phyloP scores from a whole-genome alignment of 192 early-diverging fungal species.

The Entomortierella parvispora region DNA sequence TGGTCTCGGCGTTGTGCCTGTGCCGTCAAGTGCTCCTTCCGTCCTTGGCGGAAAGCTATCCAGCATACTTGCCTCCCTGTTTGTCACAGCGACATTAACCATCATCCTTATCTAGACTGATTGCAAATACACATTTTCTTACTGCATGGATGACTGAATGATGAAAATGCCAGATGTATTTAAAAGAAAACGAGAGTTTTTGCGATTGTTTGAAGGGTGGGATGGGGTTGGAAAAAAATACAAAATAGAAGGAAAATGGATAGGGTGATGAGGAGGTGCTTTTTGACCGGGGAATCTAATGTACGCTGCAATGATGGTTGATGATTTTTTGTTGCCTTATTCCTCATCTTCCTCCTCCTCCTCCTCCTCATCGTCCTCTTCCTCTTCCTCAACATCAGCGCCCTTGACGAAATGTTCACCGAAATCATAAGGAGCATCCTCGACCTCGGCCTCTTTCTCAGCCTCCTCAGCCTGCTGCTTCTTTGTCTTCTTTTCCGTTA shows the following conservation, averaged over 20 bases:
- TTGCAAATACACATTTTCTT: background rate
- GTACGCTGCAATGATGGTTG: background rate
- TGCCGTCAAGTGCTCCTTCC: constrained; percentile 12
- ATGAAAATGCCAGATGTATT: background rate
- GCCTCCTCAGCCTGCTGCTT: constrained; percentile 27
- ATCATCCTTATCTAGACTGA: background rate
- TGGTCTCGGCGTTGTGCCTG: constrained; percentile 37
- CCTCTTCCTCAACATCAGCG: constrained; percentile 12
- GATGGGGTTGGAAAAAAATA: constrained; percentile 9
- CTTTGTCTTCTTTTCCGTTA: constrained; percentile 5
- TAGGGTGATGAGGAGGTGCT: background rate
- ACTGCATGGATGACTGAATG: background rate
- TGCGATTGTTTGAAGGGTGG: background rate
- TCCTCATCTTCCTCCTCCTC: constrained; percentile 22
- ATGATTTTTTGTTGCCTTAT: constrained; percentile 14
- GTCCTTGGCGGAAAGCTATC: background rate
- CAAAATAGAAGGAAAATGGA: constrained; percentile 1
- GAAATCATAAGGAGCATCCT: constrained; percentile 49
- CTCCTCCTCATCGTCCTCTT: constrained; percentile 19
- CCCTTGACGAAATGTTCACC: constrained; percentile 29
- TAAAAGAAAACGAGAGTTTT: background rate
- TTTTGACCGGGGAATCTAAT: constrained; percentile 6
- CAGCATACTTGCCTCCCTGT: background rate
- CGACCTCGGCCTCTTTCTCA: constrained; percentile 9
- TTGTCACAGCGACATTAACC: background rate